Evolutionary conservation across 1,284 basidiomycete genomes (phyloP), one percentile per base, ranked within the genome.

Genomic region (Cystobasidiaceae sp.): DNA sequence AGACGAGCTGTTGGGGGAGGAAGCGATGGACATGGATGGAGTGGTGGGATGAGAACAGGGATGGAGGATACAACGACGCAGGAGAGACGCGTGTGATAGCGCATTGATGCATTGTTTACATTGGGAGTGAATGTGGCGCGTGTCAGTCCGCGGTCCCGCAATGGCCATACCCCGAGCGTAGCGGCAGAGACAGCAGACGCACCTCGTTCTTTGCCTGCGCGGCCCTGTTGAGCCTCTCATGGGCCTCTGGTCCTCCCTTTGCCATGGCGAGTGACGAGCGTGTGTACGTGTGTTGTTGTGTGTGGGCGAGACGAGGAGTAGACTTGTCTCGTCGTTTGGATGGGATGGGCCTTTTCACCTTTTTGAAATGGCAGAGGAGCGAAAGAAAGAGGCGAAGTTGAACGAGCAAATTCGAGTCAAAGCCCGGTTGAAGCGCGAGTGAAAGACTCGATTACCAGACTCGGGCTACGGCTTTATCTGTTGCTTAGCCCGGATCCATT

Each of bases 1-100:
- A 66, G 67, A 79, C 73, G 76, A 79, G 77, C 78, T 79, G 72
- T 32, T 25, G 17, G n/a, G n/a, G n/a, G n/a, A n/a, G n/a, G n/a
- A n/a, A n/a, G n/a, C n/a, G n/a, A n/a, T n/a, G n/a, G n/a, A n/a
- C n/a, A n/a, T n/a, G 48, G 32, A 34, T 28, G 46, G 46, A 25
- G 6, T 23, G 11, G 15, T 23, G 11, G 4, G 13, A 27, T 4
- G 8, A 58, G 27, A n/a, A 43, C 2, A 39, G 25, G 25, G 21
- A 32, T 19, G 46, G 3, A 30, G 33, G 28, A 17, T 6, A n/a
- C 13, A n/a, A n/a, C n/a, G n/a, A 7, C 11, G 45, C n/a, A 46
- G 13, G 6, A 5, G 5, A 23, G 21, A 46, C n/a, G n/a, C 13
- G 5, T 46, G 15, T 13, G 3, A 46, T 13, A 17, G 27, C 28